Conservation (phyloP, 2,329 filamentous ascomycete genomes). For the Juglanconis oblonga region DNA sequence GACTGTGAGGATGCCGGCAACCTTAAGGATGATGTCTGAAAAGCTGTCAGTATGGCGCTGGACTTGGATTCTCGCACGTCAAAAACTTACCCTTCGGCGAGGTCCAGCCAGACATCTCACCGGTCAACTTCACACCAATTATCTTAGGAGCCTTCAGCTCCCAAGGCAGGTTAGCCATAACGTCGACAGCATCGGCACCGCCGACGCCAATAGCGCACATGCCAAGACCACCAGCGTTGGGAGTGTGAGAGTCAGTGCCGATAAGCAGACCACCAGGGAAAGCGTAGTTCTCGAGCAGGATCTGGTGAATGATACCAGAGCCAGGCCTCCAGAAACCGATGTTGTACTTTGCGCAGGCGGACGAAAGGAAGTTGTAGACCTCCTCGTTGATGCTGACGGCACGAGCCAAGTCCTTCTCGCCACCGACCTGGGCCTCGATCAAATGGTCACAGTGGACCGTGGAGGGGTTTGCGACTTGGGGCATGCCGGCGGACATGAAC, state of each 20-base stretch:
- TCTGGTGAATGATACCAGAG: slow-evolving; percentile 99
- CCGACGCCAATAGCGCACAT: slow-evolving; percentile 95
- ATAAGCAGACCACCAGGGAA: slow-evolving; percentile 98
- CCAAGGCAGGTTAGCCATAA: slow-evolving; percentile 96
- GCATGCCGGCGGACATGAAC: slow-evolving; percentile 99
- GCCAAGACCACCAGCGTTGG: slow-evolving; percentile 93
- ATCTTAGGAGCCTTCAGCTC: slow-evolving; percentile 97
- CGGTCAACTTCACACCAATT: slow-evolving; percentile 94
- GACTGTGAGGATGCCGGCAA: slow-evolving; percentile 93
- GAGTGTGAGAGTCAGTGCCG: slow-evolving; percentile 96
- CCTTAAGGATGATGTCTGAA: slow-evolving; percentile 91
- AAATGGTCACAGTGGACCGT: slow-evolving; percentile 99
- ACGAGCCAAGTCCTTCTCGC: slow-evolving; percentile 87
- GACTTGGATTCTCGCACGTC: background rate
- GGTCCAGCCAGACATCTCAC: slow-evolving; percentile 85
- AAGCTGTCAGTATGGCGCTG: background rate
- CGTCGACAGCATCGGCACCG: slow-evolving; percentile 97
- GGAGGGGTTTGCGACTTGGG: slow-evolving; percentile 86
- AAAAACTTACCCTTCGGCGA: slow-evolving; percentile 74
- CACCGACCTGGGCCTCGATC: slow-evolving; percentile 95
- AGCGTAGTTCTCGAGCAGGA: slow-evolving; percentile 96
- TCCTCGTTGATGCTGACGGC: slow-evolving; percentile 97
- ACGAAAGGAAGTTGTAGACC: slow-evolving; percentile 95
- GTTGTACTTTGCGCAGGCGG: slow-evolving; percentile 97
- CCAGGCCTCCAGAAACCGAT: slow-evolving; percentile 99